Base-by-base conservation (phyloP, 2,329 filamentous ascomycete species). In the Scedosporium aurantiacum region DNA sequence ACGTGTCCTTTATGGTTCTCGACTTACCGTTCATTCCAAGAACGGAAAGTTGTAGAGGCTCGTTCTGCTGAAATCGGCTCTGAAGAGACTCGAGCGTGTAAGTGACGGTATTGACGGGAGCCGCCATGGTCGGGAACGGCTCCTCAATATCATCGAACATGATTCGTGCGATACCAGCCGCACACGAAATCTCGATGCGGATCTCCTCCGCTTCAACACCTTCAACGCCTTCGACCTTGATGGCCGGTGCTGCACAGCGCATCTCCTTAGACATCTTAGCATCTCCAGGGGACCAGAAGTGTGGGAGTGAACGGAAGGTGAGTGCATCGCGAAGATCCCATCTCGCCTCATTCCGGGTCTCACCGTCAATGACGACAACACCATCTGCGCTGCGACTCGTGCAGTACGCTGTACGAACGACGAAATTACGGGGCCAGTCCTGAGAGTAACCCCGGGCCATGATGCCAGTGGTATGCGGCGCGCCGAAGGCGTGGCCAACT, bases 241-340 rank as follows among this genome's bases (percentile, higher is more conserved):
- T 28, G 1, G 41, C 52, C 6, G 57, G 41, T 23, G 41, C 43
- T 3, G 41, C 43, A 28, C 14, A 14, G n/a, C 57, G 57, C 2
- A 12, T 28, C 57, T 57, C 8, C 37, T 55, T 21, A 41, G 66
- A 18, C 25, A 70, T 69, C 8, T 75, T 69, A 3, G 71, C 67
- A 65, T 90, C 88, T 21, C 79, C 79, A 0, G 87, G 86, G 56
- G 87, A 76, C 62, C 79, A 78, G 74, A 90, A 90, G 69, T 86
- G 87, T 21, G 85, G 82, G 65, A 89, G 83, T 65, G 83, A 83
- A 60, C 83, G 79, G 73, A 90, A 89, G 27, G 85, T 82, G 40
- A 90, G 75, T 41, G 79, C 78, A 70, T 90, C 87, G 16, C 87
- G 75, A 61, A 87, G 75, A 69, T 89, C 86, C 87, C 87, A 90